Conservation (phyloP, 306 rosid species). For the Dalbergia oliveri region DNA sequence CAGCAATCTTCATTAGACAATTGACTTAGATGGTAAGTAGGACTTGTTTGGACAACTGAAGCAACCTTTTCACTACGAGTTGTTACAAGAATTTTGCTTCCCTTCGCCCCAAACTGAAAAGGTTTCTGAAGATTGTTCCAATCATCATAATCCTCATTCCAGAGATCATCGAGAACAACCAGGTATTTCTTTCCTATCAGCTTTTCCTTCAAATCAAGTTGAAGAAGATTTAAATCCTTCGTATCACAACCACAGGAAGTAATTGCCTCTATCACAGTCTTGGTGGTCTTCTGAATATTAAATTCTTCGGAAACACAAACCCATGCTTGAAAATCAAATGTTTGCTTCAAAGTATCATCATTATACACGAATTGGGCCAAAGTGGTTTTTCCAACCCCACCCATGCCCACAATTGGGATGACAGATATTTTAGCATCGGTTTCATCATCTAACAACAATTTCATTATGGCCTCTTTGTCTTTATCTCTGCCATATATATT, state of each 20-base stretch:
- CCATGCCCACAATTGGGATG: constrained; percentile 38
- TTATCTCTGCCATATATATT: constrained; percentile 21
- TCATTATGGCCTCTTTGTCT: constrained; percentile 16
- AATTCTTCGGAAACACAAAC: constrained; percentile 33
- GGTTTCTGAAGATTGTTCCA: constrained; percentile 19
- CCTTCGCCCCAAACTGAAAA: not conserved
- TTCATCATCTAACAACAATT: not conserved
- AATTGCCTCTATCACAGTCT: not conserved
- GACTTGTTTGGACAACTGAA: not conserved
- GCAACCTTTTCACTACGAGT: constrained; percentile 30
- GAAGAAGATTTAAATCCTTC: constrained; percentile 18
- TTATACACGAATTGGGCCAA: constrained; percentile 22
- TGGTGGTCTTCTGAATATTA: not conserved
- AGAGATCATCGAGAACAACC: constrained; percentile 42
- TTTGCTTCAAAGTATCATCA: constrained; percentile 5
- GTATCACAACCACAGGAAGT: not conserved
- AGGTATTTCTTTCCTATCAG: constrained; percentile 18
- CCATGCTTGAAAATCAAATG: constrained; percentile 3
- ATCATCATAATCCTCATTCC: not conserved
- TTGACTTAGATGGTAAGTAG: not conserved
- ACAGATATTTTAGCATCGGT: not conserved
- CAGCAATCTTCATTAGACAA: constrained; percentile 7
- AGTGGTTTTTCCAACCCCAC: constrained; percentile 32
- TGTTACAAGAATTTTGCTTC: constrained; percentile 44
- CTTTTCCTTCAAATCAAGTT: constrained; percentile 21